These are phyloP conservation scores for Lithocarpus polystachyus DNA, from an alignment of 306 rosid genomes.

Conservation along the genomic window DNA sequence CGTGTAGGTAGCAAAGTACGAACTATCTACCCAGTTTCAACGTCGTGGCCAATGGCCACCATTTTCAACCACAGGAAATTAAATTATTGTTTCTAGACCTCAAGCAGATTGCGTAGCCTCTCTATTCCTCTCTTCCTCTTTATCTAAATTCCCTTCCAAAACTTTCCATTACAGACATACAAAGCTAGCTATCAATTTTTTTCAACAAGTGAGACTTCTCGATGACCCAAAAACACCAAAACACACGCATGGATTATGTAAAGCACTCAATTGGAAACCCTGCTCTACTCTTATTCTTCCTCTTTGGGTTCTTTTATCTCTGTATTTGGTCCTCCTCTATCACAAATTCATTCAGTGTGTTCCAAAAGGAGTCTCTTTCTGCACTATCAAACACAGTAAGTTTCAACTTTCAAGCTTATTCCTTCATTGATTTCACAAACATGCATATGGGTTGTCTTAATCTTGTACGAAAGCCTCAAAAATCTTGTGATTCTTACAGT, in stretches of 20 bases:
- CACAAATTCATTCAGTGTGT: slow-evolving; percentile 9
- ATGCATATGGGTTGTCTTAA: neutral
- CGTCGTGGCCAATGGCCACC: too few relatives aligned
- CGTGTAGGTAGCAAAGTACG: too few relatives aligned
- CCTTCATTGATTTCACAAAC: neutral
- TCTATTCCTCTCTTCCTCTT: neutral
- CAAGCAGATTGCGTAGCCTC: neutral
- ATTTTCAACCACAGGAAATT: neutral
- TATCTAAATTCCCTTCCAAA: neutral
- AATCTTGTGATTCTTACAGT: slow-evolving; percentile 2
- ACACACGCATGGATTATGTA: slow-evolving; percentile 20
- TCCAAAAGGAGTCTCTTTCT: slow-evolving; percentile 6
- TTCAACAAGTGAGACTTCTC: too few relatives aligned
- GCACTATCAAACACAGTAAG: slow-evolving; percentile 23
- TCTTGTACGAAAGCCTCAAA: neutral
- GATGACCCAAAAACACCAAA: neutral
- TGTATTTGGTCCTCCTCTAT: slow-evolving; percentile 37
- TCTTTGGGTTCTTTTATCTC: slow-evolving; percentile 28
- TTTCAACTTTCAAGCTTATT: neutral
- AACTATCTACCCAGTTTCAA: too few relatives aligned
- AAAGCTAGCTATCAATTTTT: neutral
- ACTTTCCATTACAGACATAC: neutral
- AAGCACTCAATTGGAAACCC: slow-evolving; percentile 24
- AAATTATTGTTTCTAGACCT: neutral
- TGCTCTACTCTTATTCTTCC: slow-evolving; percentile 25